Evolutionary conservation across 2,329 filamentous ascomycete species (phyloP).

Genomic region (Exophiala aquamarina): DNA sequence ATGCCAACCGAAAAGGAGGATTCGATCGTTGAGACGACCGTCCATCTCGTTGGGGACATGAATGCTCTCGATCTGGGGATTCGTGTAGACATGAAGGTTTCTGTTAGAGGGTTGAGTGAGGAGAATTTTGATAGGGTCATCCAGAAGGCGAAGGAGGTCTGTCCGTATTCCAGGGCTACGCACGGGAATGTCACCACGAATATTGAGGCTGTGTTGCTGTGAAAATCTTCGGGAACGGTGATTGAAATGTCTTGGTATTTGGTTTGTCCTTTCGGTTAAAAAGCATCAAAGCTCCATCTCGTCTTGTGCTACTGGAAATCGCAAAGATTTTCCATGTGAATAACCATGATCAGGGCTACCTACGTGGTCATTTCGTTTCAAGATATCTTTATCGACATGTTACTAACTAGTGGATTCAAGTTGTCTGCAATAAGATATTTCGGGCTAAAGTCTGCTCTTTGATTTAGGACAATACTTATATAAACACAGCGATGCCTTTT

Average conservation of each 20-base stretch:
- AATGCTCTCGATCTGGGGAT: constrained; percentile 47
- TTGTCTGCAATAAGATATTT: too few relatives aligned
- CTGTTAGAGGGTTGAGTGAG: constrained; percentile 28
- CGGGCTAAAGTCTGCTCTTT: too few relatives aligned
- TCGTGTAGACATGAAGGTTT: constrained; percentile 45
- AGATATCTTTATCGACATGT: too few relatives aligned
- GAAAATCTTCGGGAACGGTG: background rate
- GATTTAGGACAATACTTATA: too few relatives aligned
- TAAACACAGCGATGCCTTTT: too few relatives aligned
- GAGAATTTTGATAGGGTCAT: constrained; percentile 21
- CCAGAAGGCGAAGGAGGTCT: constrained; percentile 23
- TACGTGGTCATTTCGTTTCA: too few relatives aligned
- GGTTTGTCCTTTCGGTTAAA: too few relatives aligned
- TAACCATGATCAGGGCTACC: too few relatives aligned
- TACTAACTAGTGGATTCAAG: too few relatives aligned
- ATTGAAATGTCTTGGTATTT: background rate
- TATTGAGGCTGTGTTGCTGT: constrained; percentile 13
- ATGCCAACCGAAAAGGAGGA: constrained; percentile 40
- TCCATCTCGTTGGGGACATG: constrained; percentile 47
- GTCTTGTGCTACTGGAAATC: too few relatives aligned
- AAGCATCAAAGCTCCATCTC: too few relatives aligned
- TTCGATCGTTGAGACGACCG: constrained; percentile 42
- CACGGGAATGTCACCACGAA: constrained; percentile 23
- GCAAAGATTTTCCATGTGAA: too few relatives aligned
- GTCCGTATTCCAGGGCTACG: constrained; percentile 21